phyloP scores from a whole-genome alignment of 495 filamentous ascomycete species.

The Lasiosphaeria miniovina region DNA sequence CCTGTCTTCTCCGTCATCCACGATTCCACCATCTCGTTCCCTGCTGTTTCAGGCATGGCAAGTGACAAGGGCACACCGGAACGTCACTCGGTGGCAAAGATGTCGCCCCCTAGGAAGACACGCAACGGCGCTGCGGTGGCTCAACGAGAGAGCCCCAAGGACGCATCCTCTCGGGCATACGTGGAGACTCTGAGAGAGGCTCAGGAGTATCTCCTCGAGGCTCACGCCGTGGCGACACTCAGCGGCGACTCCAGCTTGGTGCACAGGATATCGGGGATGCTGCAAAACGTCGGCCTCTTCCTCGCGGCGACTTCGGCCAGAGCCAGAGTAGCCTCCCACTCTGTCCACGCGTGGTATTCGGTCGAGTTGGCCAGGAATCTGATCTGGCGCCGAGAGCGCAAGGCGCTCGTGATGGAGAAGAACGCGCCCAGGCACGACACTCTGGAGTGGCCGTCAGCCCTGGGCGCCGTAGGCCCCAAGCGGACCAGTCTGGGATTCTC shows the following conservation, averaged over 20 bases:
- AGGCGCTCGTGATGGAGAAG: slow-evolving; percentile 46
- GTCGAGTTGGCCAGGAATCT: slow-evolving; percentile 62
- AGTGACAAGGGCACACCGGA: slow-evolving; percentile 21
- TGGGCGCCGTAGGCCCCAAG: slow-evolving; percentile 21
- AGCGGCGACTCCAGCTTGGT: slow-evolving; percentile 46
- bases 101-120: slow-evolving; percentile 27
- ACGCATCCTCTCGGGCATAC: slow-evolving; percentile 42
- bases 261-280: slow-evolving; percentile 55
- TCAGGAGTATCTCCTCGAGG: slow-evolving; percentile 55
- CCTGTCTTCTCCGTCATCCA: slow-evolving; percentile 84
- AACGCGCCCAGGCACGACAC: slow-evolving; percentile 26
- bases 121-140: slow-evolving; percentile 13
- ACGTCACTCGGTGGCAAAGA: slow-evolving; percentile 22
- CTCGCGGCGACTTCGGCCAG: slow-evolving; percentile 59
- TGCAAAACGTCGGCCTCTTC: slow-evolving; percentile 62
- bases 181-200: slow-evolving; percentile 59
- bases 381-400: slow-evolving; percentile 57
- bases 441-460: slow-evolving; percentile 26
- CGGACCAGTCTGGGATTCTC: slow-evolving; percentile 38
- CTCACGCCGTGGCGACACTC: slow-evolving; percentile 51
- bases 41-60: slow-evolving; percentile 51
- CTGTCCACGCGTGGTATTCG: slow-evolving; percentile 56
- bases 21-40: slow-evolving; percentile 85
- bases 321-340: slow-evolving; percentile 44
- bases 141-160: slow-evolving; percentile 23